Percentiles rank a stretch among this genome's conserved stretches.
These are phyloP conservation scores for Ogataea glucozyma DNA, from an alignment of 805 yeast genomes.

Conservation along the genomic window DNA sequence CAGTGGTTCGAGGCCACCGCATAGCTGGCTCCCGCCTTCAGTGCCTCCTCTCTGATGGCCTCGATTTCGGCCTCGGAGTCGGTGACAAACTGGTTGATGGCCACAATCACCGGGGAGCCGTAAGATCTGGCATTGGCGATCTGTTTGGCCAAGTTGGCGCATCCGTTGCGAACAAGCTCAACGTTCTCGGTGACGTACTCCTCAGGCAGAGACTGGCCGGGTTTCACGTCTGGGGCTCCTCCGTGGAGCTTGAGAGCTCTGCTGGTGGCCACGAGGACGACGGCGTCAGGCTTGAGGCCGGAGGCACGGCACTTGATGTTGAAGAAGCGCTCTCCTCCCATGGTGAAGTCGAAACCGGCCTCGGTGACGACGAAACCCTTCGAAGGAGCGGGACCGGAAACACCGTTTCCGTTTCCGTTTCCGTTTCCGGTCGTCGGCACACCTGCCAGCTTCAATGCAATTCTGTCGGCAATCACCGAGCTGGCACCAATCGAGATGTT, in stretches of 20 bases:
- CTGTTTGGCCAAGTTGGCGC: slow-evolving; percentile 75
- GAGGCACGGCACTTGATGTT: slow-evolving; percentile 81
- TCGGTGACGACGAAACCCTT: slow-evolving; percentile 82
- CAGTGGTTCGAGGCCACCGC: slow-evolving; percentile 84
- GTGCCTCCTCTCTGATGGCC: slow-evolving; percentile 63
- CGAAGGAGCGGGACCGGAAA: slow-evolving; percentile 44
- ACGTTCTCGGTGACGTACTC: slow-evolving; percentile 73
- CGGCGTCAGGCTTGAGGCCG: slow-evolving; percentile 76
- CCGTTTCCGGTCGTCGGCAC: no score
- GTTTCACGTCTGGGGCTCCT: slow-evolving; percentile 86
- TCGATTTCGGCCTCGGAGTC: slow-evolving; percentile 71
- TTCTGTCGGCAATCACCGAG: slow-evolving; percentile 76
- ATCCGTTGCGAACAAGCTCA: slow-evolving; percentile 67
- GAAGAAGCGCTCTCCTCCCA: slow-evolving; percentile 89
- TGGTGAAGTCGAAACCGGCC: slow-evolving; percentile 87
- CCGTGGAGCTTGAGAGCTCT: slow-evolving; percentile 86
- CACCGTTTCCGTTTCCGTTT: slow-evolving; percentile 30
- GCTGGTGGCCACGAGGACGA: slow-evolving; percentile 80
- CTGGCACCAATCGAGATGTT: slow-evolving; percentile 86
- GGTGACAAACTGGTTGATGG: slow-evolving; percentile 75
- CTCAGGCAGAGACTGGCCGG: slow-evolving; percentile 76
- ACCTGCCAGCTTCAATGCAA: slow-evolving; percentile 81
- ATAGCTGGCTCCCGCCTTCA: slow-evolving; percentile 76
- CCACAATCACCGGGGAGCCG: slow-evolving; percentile 80
- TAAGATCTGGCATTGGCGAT: slow-evolving; percentile 69